phyloP scores from a whole-genome alignment of 176 grass and related monocot genomes.

The Eleusine coracana region DNA sequence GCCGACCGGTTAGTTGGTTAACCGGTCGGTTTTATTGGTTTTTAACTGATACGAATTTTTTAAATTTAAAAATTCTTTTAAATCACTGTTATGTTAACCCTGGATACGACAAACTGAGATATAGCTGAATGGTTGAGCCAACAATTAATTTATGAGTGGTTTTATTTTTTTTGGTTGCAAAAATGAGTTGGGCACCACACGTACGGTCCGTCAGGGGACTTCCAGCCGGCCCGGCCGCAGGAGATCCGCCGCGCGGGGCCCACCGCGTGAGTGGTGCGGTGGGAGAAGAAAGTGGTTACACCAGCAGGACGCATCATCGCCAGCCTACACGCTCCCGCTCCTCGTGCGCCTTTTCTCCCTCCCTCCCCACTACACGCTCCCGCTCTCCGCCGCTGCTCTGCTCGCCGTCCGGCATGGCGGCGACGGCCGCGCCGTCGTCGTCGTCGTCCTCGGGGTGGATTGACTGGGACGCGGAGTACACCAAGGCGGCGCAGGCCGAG shows the following conservation, averaged over 20 bases:
- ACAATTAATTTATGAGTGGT: no score
- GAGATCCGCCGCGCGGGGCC: neutral
- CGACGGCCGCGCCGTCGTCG: conserved; percentile 1
- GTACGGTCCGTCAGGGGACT: neutral
- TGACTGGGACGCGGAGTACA: conserved; percentile 64
- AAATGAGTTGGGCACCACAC: no score
- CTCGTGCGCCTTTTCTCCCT: neutral
- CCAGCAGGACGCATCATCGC: conserved; percentile 8
- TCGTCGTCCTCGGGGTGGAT: conserved; percentile 27
- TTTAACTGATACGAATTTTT: no score
- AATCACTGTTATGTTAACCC: no score
- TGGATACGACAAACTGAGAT: no score
- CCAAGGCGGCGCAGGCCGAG: conserved; percentile 65
- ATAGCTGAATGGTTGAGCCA: no score
- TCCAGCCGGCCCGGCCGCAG: conserved; percentile 4
- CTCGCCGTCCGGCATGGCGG: neutral
- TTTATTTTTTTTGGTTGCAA: no score
- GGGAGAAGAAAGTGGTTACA: conserved; percentile 43
- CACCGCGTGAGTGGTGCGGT: neutral
- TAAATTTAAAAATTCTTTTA: no score
- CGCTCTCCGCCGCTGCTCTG: neutral
- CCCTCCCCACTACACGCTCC: no score
- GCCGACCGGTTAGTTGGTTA: no score
- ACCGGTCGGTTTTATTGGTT: no score
- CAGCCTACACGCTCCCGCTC: no score